These are phyloP conservation scores for Alternaria consortialis DNA, from an alignment of 2,329 filamentous ascomycete genomes.

Conservation along the genomic window DNA sequence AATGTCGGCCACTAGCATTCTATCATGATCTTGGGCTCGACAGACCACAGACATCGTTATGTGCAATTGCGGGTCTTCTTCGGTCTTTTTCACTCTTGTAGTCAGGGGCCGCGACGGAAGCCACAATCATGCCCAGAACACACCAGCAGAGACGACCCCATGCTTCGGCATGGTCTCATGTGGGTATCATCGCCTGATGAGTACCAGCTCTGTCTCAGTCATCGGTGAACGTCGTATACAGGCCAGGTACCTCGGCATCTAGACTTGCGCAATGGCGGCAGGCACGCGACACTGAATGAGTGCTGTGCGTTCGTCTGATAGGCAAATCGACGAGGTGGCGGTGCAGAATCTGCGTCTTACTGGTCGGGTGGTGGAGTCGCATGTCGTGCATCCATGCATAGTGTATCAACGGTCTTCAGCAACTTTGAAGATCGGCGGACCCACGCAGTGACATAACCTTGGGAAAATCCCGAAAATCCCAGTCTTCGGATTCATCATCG, in stretches of 20 bases:
- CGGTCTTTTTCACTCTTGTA: background rate
- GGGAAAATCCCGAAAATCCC: slow-evolving; percentile 1
- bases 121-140: background rate
- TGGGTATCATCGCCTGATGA: background rate
- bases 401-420: background rate
- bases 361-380: background rate
- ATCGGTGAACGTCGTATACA: background rate
- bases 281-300: background rate
- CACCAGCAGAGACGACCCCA: background rate
- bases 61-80: slow-evolving; percentile 10
- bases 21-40: background rate
- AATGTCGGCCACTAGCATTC: slow-evolving; percentile 7
- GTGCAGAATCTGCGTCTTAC: slow-evolving; percentile 4
- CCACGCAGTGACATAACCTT: background rate
- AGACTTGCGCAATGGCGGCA: background rate
- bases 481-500: background rate
- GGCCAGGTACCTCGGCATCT: background rate
- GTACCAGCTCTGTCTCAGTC: slow-evolving; percentile 1
- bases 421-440: slow-evolving; percentile 13
- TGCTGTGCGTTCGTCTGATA: background rate
- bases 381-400: slow-evolving; percentile 5
- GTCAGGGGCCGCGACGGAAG: slow-evolving; percentile 11
- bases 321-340: background rate
- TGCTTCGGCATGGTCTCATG: slow-evolving; percentile 1
- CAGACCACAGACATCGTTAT: background rate